Conservation (phyloP, 2,329 filamentous ascomycete species). For the Ophiostoma novo-ulmi region DNA sequence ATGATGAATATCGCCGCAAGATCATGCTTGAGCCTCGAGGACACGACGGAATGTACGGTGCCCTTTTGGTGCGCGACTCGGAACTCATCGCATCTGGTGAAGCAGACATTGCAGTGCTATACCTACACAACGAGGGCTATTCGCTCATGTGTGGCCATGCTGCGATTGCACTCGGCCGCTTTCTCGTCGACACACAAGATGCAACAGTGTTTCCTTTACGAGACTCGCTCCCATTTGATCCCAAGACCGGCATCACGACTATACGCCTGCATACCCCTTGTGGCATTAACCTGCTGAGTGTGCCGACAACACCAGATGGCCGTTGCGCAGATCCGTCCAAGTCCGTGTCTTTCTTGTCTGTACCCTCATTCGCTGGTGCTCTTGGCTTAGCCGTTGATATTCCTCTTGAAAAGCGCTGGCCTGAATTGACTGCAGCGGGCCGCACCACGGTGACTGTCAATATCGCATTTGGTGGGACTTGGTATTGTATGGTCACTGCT, state of each 20-base stretch:
- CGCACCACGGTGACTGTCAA: background rate
- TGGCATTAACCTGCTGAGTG: background rate
- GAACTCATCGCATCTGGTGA: background rate
- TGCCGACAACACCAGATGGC: background rate
- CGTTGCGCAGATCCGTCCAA: background rate
- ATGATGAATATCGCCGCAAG: background rate
- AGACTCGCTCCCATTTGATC: background rate
- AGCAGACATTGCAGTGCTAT: background rate
- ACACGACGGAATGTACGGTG: background rate
- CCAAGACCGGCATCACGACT: background rate
- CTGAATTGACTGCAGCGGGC: background rate
- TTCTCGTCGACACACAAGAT: background rate
- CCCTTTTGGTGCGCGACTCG: background rate
- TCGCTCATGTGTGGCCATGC: conserved; percentile 6
- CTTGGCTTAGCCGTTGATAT: background rate
- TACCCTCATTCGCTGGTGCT: background rate
- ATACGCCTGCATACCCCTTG: background rate
- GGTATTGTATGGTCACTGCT: background rate
- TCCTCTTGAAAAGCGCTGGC: background rate
- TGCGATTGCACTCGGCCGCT: background rate
- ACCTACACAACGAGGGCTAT: conserved; percentile 1
- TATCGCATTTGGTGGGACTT: background rate
- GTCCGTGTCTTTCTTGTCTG: background rate
- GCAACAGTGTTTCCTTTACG: background rate
- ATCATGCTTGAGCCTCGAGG: background rate